Conservation (phyloP, 768 basidiomycete genomes). For the Leccinellum luteum region DNA sequence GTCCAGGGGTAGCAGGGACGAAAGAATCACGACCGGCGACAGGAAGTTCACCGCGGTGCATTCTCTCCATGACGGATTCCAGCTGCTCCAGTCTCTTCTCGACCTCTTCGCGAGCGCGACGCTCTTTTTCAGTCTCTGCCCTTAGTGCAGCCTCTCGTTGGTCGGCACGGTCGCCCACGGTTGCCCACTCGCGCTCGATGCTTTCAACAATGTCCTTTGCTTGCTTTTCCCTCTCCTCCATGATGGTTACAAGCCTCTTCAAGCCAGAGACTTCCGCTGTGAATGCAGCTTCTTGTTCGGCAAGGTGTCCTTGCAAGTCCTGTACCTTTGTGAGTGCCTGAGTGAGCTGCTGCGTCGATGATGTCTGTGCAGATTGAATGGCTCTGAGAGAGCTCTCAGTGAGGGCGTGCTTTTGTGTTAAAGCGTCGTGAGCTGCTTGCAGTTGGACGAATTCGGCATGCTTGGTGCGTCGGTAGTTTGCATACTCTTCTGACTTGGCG, state of each 20-base stretch:
- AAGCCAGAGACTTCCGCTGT: constrained; percentile 72
- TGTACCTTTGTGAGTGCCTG: constrained; percentile 75
- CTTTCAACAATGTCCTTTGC: constrained; percentile 78
- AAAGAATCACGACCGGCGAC: constrained; percentile 44
- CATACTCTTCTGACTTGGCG: constrained; percentile 76
- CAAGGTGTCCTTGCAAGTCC: constrained; percentile 71
- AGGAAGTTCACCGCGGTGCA: constrained; percentile 72
- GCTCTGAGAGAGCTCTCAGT: constrained; percentile 68
- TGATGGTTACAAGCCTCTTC: constrained; percentile 72
- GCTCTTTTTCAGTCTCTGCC: constrained; percentile 73
- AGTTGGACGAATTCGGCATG: constrained; percentile 74
- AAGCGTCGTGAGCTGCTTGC: constrained; percentile 73
- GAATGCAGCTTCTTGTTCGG: constrained; percentile 83
- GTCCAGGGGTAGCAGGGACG: constrained; percentile 41
- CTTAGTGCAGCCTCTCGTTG: constrained; percentile 61
- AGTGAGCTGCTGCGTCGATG: constrained; percentile 72
- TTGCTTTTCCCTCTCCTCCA: constrained; percentile 87
- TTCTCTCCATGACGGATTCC: constrained; percentile 66
- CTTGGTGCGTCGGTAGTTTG: constrained; percentile 78
- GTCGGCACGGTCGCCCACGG: constrained; percentile 66
- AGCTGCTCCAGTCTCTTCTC: constrained; percentile 73
- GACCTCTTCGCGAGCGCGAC: constrained; percentile 60
- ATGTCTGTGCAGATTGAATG: constrained; percentile 66
- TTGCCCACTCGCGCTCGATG: constrained; percentile 82
- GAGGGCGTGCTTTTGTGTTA: constrained; percentile 64